phyloP scores from a whole-genome alignment of 768 basidiomycete genomes.

The Phylloporus sp. region DNA sequence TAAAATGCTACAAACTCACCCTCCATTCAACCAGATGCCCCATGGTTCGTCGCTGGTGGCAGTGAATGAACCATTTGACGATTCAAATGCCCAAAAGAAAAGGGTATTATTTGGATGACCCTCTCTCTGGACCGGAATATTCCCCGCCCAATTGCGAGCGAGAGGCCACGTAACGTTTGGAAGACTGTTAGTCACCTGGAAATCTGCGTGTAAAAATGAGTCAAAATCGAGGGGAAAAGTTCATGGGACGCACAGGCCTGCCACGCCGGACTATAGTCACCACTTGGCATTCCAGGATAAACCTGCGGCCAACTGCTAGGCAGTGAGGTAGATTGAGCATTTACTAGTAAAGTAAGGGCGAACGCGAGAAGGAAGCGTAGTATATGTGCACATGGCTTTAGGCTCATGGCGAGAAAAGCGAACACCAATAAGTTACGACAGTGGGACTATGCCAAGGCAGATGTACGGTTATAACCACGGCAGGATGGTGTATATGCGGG shows the following conservation, averaged over 20 bases:
- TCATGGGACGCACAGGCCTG: slow-evolving; percentile 49
- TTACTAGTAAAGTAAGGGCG: slow-evolving; percentile 4
- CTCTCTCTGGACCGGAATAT: slow-evolving; percentile 54
- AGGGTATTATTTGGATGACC: slow-evolving; percentile 63
- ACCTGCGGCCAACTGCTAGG: slow-evolving; percentile 37
- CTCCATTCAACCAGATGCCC: slow-evolving; percentile 75
- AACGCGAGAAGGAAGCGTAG: slow-evolving; percentile 1
- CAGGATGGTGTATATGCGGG: not conserved
- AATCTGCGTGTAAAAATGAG: slow-evolving; percentile 40
- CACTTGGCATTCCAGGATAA: slow-evolving; percentile 41
- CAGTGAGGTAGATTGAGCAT: slow-evolving; percentile 24
- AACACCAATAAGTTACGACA: slow-evolving; percentile 6
- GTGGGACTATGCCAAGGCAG: not conserved
- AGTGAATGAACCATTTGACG: slow-evolving; percentile 53
- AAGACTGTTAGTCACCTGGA: slow-evolving; percentile 50
- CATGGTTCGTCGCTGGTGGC: slow-evolving; percentile 48
- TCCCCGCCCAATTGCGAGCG: slow-evolving; percentile 58
- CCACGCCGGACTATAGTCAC: slow-evolving; percentile 55
- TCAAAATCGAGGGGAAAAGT: not conserved
- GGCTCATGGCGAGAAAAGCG: slow-evolving; percentile 18
- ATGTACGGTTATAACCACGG: not conserved
- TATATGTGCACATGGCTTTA: slow-evolving; percentile 12
- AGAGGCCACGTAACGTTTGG: slow-evolving; percentile 59
- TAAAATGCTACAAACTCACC: slow-evolving; percentile 35
- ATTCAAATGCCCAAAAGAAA: slow-evolving; percentile 65